Evolutionary conservation across 2,329 filamentous ascomycete species (phyloP).

Genomic region (Neonectria ditissima): DNA sequence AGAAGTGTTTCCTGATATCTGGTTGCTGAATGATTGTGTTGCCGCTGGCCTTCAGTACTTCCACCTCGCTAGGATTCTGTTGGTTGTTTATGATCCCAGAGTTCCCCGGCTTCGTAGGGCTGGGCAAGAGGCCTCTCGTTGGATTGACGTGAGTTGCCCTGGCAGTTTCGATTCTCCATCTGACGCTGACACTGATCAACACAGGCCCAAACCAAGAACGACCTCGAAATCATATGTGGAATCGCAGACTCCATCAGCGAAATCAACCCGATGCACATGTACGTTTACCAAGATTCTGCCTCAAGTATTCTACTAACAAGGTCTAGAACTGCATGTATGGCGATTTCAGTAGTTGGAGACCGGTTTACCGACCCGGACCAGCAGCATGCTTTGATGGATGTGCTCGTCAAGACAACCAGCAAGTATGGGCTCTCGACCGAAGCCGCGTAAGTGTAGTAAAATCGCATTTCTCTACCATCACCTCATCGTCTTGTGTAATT

Average conservation of each 20-base stretch:
- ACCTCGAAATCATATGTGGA: conserved; percentile 43
- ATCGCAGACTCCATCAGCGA: conserved; percentile 40
- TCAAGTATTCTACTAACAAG: too few relatives aligned
- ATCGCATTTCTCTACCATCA: too few relatives aligned
- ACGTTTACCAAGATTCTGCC: too few relatives aligned
- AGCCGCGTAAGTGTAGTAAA: conserved; percentile 30
- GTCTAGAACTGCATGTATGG: conserved; percentile 43
- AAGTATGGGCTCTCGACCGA: conserved; percentile 27
- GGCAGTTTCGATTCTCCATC: background rate
- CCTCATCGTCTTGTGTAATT: too few relatives aligned
- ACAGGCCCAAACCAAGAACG: conserved; percentile 38
- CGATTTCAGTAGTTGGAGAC: conserved; percentile 49
- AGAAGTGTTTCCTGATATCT: conserved; percentile 41
- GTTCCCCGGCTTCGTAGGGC: conserved; percentile 40
- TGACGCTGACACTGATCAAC: background rate
- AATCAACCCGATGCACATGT: conserved; percentile 42
- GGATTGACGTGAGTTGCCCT: conserved; percentile 28
- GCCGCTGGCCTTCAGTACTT: conserved; percentile 45
- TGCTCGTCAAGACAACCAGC: conserved; percentile 27
- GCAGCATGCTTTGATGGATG: conserved; percentile 25
- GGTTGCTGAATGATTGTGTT: conserved; percentile 40
- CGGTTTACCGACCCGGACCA: conserved; percentile 35
- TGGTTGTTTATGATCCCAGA: conserved; percentile 41
- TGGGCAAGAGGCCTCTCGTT: conserved; percentile 25
- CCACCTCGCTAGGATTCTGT: conserved; percentile 44